Conservation (phyloP, 2,329 filamentous ascomycete species). For the Cryoendolithus antarcticus region DNA sequence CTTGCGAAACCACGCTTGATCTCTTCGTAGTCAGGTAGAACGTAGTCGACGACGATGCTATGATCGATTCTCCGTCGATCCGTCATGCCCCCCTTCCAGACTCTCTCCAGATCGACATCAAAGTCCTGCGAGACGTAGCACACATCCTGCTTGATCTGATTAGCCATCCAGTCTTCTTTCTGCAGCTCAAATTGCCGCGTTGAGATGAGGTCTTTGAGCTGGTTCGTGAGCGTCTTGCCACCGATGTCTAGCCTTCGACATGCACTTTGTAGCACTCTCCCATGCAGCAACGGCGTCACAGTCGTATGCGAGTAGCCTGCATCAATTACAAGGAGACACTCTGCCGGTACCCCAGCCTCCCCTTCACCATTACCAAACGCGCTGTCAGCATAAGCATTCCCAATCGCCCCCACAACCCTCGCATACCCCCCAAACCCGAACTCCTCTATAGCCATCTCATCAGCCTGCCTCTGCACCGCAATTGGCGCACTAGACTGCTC, state of each 20-base stretch:
- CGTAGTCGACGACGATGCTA: slow-evolving; percentile 71
- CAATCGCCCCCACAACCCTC: slow-evolving; percentile 56
- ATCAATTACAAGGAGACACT: slow-evolving; percentile 80
- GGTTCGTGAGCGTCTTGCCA: slow-evolving; percentile 86
- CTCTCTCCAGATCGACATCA: slow-evolving; percentile 60
- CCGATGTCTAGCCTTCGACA: slow-evolving; percentile 80
- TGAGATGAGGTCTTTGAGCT: slow-evolving; percentile 79
- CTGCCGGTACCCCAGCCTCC: slow-evolving; percentile 41
- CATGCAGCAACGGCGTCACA: slow-evolving; percentile 72
- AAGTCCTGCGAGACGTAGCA: slow-evolving; percentile 61
- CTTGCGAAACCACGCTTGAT: slow-evolving; percentile 56
- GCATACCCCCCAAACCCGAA: slow-evolving; percentile 85
- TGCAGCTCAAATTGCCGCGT: slow-evolving; percentile 91
- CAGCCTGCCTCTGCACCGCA: slow-evolving; percentile 73
- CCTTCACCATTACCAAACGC: slow-evolving; percentile 3
- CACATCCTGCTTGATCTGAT: slow-evolving; percentile 85
- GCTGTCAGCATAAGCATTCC: slow-evolving; percentile 46
- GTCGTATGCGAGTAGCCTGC: slow-evolving; percentile 89
- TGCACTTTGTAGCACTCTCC: slow-evolving; percentile 66
- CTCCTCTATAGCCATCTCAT: slow-evolving; percentile 96
- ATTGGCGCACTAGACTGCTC: slow-evolving; percentile 78
- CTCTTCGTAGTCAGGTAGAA: slow-evolving; percentile 67
- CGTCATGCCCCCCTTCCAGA: slow-evolving; percentile 65
- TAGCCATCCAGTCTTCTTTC: slow-evolving; percentile 85
- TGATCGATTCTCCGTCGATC: slow-evolving; percentile 37